phyloP scores from a whole-genome alignment of 2,329 filamentous ascomycete genomes.

The Botryosphaeria dothidea region DNA sequence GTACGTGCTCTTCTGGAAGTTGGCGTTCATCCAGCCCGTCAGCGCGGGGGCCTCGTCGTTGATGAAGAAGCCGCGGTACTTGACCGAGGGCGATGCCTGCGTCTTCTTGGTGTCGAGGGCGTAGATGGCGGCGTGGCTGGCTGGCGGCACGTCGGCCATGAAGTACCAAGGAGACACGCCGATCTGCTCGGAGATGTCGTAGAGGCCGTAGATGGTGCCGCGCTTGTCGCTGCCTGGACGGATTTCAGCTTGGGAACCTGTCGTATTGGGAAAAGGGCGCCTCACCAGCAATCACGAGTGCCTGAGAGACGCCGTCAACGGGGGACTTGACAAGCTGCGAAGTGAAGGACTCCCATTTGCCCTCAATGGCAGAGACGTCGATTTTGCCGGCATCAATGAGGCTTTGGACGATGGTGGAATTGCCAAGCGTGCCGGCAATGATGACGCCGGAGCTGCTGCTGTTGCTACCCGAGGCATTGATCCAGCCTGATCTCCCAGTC shows the following conservation, averaged over 20 bases:
- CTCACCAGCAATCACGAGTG: slow-evolving; percentile 63
- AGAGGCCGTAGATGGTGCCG: slow-evolving; percentile 69
- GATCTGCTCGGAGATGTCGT: slow-evolving; percentile 72
- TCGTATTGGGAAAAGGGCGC: not conserved
- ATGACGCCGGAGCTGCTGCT: slow-evolving; percentile 46
- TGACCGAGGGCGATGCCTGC: slow-evolving; percentile 62
- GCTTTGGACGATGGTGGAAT: slow-evolving; percentile 61
- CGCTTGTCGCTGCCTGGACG: slow-evolving; percentile 59
- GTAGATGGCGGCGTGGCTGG: slow-evolving; percentile 56
- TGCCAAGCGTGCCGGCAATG: slow-evolving; percentile 68
- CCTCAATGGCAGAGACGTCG: slow-evolving; percentile 58
- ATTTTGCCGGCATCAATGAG: slow-evolving; percentile 59
- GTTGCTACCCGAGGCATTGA: slow-evolving; percentile 24
- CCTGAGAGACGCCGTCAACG: slow-evolving; percentile 56
- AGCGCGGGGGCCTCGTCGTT: slow-evolving; percentile 70
- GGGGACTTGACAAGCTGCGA: slow-evolving; percentile 61
- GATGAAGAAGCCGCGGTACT: slow-evolving; percentile 70
- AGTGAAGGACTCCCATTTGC: slow-evolving; percentile 70
- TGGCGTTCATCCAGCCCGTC: slow-evolving; percentile 65
- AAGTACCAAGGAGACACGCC: slow-evolving; percentile 72
- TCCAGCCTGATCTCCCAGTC: slow-evolving; percentile 39
- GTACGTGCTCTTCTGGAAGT: slow-evolving; percentile 46
- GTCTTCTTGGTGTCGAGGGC: slow-evolving; percentile 56
- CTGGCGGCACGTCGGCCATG: slow-evolving; percentile 63
- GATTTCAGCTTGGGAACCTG: not conserved